Percentiles rank a stretch among this genome's conserved stretches.
These are phyloP conservation scores for Hypoxylon sp. DNA, from an alignment of 2,329 filamentous ascomycete genomes.

Conservation along the genomic window DNA sequence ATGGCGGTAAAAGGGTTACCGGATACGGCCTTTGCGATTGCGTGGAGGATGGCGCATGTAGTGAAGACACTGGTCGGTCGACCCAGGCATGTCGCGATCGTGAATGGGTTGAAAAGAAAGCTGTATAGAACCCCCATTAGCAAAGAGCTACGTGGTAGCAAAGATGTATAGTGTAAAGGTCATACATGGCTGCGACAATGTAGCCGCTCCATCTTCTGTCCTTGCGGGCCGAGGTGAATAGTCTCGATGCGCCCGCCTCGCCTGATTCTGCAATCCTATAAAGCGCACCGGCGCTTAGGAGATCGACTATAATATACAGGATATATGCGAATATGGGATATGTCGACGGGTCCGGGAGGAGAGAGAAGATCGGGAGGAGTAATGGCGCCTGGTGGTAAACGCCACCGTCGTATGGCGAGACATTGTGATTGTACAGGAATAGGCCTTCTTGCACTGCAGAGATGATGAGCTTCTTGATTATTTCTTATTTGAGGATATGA, in stretches of 20 bases:
- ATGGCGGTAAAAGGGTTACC: conserved; percentile 83
- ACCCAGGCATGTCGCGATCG: conserved; percentile 89
- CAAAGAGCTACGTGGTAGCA: conserved; percentile 1
- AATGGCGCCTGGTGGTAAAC: conserved; percentile 87
- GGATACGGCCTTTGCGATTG: conserved; percentile 83
- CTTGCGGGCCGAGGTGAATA: conserved; percentile 84
- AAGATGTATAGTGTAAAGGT: conserved; percentile 10
- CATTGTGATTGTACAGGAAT: conserved; percentile 95
- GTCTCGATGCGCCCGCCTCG: conserved; percentile 79
- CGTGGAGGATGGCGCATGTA: conserved; percentile 87
- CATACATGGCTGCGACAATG: conserved; percentile 84
- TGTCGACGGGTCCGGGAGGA: conserved; percentile 78
- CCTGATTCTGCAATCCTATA: conserved; percentile 85
- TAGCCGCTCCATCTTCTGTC: conserved; percentile 80
- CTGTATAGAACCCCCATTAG: conserved; percentile 59
- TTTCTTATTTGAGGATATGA: neutral
- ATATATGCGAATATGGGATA: conserved; percentile 82
- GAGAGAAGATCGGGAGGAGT: conserved; percentile 89
- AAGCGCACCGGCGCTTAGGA: conserved; percentile 85
- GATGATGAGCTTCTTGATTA: conserved; percentile 4
- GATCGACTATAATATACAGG: conserved; percentile 84
- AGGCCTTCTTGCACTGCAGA: conserved; percentile 91
- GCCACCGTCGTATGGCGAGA: conserved; percentile 96
- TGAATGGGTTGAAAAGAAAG: conserved; percentile 96
- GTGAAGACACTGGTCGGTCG: conserved; percentile 92